Evolutionary conservation across 139 green algal genomes (phyloP).

Genomic region (Tetradesmus obliquus): DNA sequence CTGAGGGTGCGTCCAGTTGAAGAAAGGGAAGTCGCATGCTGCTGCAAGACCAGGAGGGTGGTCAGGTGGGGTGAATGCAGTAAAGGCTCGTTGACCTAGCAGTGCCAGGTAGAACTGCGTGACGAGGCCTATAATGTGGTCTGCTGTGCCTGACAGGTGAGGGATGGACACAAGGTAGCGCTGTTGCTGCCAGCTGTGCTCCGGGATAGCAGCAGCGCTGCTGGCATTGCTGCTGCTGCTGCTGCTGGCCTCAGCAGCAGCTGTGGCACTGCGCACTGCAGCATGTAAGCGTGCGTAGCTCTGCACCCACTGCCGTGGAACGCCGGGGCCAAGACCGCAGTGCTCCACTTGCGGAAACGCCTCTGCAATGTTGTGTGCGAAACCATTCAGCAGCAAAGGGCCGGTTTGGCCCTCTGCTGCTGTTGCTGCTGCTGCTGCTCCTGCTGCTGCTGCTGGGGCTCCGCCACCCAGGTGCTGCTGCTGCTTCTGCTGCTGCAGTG

Average conservation of each 20-base stretch:
- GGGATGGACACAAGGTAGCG: not conserved
- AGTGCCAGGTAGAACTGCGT: not conserved
- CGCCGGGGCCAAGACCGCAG: not conserved
- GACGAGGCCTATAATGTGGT: not conserved
- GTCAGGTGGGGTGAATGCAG: not conserved
- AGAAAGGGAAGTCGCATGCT: not conserved
- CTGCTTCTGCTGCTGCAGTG: not conserved
- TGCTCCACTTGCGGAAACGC: not conserved
- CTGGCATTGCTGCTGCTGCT: not conserved
- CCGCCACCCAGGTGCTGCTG: not conserved
- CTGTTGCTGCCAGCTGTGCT: not conserved
- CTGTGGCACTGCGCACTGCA: not conserved
- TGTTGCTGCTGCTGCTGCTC: not conserved
- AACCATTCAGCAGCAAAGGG: not conserved
- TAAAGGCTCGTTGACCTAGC: not conserved
- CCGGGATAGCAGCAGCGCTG: not conserved
- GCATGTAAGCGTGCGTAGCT: not conserved
- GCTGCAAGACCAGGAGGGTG: not conserved
- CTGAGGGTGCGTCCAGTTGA: not conserved
- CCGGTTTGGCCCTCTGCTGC: not conserved
- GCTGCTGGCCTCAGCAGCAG: not conserved
- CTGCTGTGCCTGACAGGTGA: not conserved
- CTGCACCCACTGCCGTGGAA: not conserved
- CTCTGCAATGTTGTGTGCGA: not conserved
- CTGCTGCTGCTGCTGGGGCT: not conserved